Conservation (phyloP, 768 basidiomycete genomes). For the Suillus discolor region DNA sequence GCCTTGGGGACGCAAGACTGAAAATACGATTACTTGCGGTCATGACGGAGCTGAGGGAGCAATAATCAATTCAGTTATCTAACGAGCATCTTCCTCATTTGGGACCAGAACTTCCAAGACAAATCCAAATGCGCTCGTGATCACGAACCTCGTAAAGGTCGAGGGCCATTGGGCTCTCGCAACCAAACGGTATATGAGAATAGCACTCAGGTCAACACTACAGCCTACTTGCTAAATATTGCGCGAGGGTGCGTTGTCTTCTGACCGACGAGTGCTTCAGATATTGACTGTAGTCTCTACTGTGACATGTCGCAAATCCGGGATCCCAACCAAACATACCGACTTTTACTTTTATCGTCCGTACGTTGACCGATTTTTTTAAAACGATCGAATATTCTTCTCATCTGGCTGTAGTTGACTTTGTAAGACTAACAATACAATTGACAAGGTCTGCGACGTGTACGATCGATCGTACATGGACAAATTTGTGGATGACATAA, state of each 20-base stretch:
- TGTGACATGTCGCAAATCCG: too few species aligned
- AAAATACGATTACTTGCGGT: not conserved
- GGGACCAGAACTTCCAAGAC: not conserved
- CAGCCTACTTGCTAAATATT: too few species aligned
- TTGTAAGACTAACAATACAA: not conserved
- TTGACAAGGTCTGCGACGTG: not conserved
- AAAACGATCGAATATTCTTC: not conserved
- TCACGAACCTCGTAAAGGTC: not conserved
- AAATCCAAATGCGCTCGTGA: not conserved
- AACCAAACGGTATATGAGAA: not conserved
- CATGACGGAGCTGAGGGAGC: not conserved
- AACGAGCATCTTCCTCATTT: not conserved
- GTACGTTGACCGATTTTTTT: not conserved
- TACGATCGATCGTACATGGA: not conserved
- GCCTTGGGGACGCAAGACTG: not conserved
- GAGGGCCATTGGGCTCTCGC: not conserved
- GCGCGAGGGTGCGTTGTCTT: too few species aligned
- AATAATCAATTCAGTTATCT: not conserved
- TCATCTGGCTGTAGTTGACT: not conserved
- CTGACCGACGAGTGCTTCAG: too few species aligned
- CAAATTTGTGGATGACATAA: not conserved
- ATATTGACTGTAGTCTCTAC: too few species aligned
- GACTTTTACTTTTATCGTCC: not conserved
- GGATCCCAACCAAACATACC: too few species aligned
- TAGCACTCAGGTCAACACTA: not conserved